Conservation (phyloP, 331 rosid genomes). For the Malus hybrid region DNA sequence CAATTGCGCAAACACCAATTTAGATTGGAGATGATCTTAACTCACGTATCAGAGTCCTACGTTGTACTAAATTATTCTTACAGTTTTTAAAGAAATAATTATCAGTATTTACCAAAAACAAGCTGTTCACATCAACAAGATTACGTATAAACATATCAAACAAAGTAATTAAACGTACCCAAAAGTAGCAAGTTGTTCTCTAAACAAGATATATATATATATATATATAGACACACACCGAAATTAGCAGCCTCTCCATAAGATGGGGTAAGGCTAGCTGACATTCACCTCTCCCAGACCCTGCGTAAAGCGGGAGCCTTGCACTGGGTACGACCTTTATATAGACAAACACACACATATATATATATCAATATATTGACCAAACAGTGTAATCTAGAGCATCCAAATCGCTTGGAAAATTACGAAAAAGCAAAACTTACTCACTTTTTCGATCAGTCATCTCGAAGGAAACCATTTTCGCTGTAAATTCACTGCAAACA, state of each 20-base stretch:
- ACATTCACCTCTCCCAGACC: too few species aligned
- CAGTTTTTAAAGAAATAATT: neutral
- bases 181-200: neutral
- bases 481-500: conserved; percentile 26
- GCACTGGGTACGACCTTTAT: too few species aligned
- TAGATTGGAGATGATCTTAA: neutral
- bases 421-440: conserved; percentile 2
- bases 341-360: too few species aligned
- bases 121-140: neutral
- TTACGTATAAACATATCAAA: neutral
- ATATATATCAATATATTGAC: neutral
- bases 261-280: too few species aligned
- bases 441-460: conserved; percentile 97
- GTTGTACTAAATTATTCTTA: neutral
- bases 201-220: neutral
- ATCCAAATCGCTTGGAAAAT: neutral
- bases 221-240: too few species aligned
- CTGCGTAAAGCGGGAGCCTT: too few species aligned
- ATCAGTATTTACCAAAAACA: neutral
- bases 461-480: conserved; percentile 81
- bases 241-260: too few species aligned
- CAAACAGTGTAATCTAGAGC: neutral
- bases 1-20: conserved; percentile 24
- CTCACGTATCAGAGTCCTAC: neutral
- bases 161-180: neutral